A percentile compares a stretch with the other conserved stretches of the same genome.
Evolutionary conservation across 106 monocot genomes (phyloP).

Genomic region (Triglochin maritima): DNA sequence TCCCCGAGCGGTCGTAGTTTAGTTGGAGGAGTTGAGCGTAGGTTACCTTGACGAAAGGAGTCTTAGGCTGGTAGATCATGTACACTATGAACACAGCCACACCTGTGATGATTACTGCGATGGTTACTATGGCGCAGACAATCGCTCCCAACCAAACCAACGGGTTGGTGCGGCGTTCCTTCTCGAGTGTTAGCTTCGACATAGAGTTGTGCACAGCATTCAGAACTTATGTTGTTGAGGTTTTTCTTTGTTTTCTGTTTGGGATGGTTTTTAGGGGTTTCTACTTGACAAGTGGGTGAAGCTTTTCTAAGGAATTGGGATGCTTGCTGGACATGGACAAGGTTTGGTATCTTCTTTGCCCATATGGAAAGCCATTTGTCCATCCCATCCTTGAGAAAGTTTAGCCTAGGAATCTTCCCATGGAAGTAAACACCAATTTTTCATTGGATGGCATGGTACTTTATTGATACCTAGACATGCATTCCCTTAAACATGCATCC

Average conservation of each 20-base stretch:
- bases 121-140: constrained; percentile 46
- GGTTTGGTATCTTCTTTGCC: constrained; percentile 34
- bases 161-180: constrained; percentile 23
- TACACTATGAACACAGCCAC: constrained; percentile 42
- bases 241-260: background rate
- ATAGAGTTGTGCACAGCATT: constrained; percentile 1
- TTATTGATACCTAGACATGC: too few species aligned
- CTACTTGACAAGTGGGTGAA: background rate
- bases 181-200: constrained; percentile 1
- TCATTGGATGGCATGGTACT: too few species aligned
- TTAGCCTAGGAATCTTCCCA: too few species aligned
- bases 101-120: constrained; percentile 49
- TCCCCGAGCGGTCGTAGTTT: constrained; percentile 48
- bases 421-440: too few species aligned
- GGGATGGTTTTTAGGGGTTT: background rate
- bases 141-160: constrained; percentile 45
- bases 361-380: background rate
- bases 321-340: background rate
- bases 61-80: constrained; percentile 53
- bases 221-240: background rate
- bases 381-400: background rate
- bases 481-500: too few species aligned
- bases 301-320: background rate
- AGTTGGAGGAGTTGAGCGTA: constrained; percentile 40
- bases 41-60: constrained; percentile 40